Percentiles rank a stretch among this genome's conserved stretches.
Evolutionary conservation across 2,329 filamentous ascomycete species (phyloP).

Genomic region (Ramularia collo-cygni): DNA sequence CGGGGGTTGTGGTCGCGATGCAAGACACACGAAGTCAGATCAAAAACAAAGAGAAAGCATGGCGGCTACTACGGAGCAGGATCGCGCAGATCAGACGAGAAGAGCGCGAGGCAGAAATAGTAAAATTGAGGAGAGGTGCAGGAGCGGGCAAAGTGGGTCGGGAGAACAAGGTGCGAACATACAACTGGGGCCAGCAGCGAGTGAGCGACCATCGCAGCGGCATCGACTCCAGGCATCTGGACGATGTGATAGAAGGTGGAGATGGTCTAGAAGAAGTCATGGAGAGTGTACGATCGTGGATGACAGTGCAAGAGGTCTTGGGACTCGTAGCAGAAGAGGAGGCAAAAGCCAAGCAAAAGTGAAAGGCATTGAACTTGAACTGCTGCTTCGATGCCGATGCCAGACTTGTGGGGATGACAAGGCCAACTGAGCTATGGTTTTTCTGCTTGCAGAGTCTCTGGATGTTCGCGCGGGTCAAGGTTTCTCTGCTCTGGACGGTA

Average conservation of each 20-base stretch:
- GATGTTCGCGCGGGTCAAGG: too few relatives aligned
- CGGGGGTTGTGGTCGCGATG: slow-evolving; percentile 79
- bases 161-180: slow-evolving; percentile 89
- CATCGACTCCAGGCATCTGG: slow-evolving; percentile 70
- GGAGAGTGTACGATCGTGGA: slow-evolving; percentile 69
- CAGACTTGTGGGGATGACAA: neutral
- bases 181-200: slow-evolving; percentile 72
- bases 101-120: slow-evolving; percentile 73
- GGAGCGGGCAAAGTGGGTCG: slow-evolving; percentile 74
- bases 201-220: slow-evolving; percentile 86
- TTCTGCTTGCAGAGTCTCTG: too few relatives aligned
- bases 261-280: slow-evolving; percentile 68
- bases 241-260: slow-evolving; percentile 70
- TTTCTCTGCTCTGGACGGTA: too few relatives aligned
- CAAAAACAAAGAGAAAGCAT: slow-evolving; percentile 80
- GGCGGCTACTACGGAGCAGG: slow-evolving; percentile 74
- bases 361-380: neutral
- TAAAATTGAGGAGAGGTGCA: slow-evolving; percentile 67
- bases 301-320: slow-evolving; percentile 67
- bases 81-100: slow-evolving; percentile 75
- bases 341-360: slow-evolving; percentile 14
- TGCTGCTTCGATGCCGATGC: neutral
- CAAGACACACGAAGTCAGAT: slow-evolving; percentile 89
- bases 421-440: too few relatives aligned
- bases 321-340: slow-evolving; percentile 42